A percentile compares a stretch with the other conserved stretches of the same genome.
Conservation (phyloP, 805 yeast genomes). For the Cyberlindnera maritima region DNA sequence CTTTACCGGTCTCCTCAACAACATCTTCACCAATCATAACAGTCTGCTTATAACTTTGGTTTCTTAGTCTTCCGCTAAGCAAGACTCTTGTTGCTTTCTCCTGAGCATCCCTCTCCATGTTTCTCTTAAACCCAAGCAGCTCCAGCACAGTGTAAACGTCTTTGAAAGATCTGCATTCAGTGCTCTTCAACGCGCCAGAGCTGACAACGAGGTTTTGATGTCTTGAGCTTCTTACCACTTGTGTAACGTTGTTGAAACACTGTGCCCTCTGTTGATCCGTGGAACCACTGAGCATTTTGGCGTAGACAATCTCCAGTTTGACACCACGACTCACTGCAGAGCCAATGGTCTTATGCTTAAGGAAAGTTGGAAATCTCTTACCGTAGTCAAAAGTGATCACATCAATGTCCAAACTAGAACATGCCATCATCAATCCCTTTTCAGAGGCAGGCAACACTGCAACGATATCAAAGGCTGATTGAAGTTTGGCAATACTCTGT, state of each 20-base stretch:
- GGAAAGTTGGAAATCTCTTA: constrained; percentile 64
- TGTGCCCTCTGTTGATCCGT: constrained; percentile 43
- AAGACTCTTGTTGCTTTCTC: constrained; percentile 62
- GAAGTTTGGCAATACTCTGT: constrained; percentile 46
- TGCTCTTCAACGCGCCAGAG: constrained; percentile 63
- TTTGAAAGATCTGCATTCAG: constrained; percentile 60
- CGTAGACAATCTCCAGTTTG: constrained; percentile 74
- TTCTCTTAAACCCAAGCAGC: constrained; percentile 65
- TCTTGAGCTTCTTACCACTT: constrained; percentile 78
- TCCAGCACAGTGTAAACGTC: constrained; percentile 67
- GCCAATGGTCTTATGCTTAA: constrained; percentile 82
- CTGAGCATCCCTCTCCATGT: constrained; percentile 50
- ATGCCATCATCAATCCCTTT: constrained; percentile 70
- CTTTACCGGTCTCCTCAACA: constrained; percentile 24
- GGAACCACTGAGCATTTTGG: constrained; percentile 44
- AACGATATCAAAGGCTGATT: constrained; percentile 65
- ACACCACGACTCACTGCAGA: constrained; percentile 83
- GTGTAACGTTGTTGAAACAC: constrained; percentile 68
- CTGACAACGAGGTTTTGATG: constrained; percentile 75
- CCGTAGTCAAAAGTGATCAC: constrained; percentile 69
- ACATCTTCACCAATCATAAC: constrained; percentile 51
- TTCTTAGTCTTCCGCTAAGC: constrained; percentile 70
- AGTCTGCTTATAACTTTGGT: constrained; percentile 76
- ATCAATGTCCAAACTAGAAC: constrained; percentile 77
- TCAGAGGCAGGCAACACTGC: constrained; percentile 82